phyloP scores from a whole-genome alignment of 75 land plant species.

The Isoetes taiwanensis region DNA sequence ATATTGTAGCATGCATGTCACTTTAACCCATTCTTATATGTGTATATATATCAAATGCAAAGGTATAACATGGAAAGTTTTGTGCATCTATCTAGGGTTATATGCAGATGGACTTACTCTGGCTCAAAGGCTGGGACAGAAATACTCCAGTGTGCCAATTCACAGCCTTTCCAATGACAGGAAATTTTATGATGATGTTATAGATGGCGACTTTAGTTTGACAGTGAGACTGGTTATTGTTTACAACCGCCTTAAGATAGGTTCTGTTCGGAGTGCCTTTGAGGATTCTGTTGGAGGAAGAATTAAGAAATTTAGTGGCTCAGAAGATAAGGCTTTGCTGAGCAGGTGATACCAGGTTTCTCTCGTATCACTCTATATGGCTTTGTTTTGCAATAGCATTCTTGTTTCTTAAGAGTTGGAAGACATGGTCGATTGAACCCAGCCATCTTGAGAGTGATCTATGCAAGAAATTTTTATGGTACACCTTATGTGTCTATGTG shows the following conservation, averaged over 20 bases:
- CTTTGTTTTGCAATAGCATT: too few relatives aligned
- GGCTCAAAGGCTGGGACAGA: constrained; percentile 32
- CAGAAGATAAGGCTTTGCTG: constrained; percentile 60
- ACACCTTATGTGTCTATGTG: too few relatives aligned
- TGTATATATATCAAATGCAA: too few relatives aligned
- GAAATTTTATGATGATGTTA: constrained; percentile 35
- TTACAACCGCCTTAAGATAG: constrained; percentile 62
- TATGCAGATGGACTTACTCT: constrained; percentile 63
- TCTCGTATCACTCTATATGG: too few relatives aligned
- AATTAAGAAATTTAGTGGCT: constrained; percentile 62
- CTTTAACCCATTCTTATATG: too few relatives aligned
- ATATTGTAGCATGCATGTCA: too few relatives aligned
- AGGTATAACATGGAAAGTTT: background rate
- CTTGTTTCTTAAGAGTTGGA: too few relatives aligned
- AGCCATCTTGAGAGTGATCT: too few relatives aligned
- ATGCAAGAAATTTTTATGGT: too few relatives aligned
- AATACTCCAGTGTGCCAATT: constrained; percentile 33
- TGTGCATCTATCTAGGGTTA: constrained; percentile 41
- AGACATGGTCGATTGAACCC: too few relatives aligned
- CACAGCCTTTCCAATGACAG: constrained; percentile 31
- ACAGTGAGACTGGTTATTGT: constrained; percentile 83
- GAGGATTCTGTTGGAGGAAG: constrained; percentile 83
- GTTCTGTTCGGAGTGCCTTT: constrained; percentile 87
- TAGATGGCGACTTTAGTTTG: constrained; percentile 52
- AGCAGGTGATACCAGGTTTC: constrained; percentile 64